phyloP scores from a whole-genome alignment of 1,139 yeast genomes.

The Saccharomycopsis hybrid region DNA sequence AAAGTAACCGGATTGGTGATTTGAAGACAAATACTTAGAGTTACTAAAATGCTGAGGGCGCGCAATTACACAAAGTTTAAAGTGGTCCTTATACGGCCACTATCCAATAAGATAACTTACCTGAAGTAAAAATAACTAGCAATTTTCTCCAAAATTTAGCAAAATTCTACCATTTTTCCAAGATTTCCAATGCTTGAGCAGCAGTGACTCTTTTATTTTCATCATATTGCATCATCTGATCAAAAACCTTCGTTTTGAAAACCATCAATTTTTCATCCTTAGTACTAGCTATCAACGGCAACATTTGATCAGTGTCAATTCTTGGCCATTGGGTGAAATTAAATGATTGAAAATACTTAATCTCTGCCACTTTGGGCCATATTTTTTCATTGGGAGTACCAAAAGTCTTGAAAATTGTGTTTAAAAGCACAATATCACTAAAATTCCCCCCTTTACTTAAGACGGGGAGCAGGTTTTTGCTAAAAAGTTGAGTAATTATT shows the following conservation, averaged over 20 bases:
- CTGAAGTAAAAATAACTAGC: not conserved
- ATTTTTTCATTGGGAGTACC: constrained; percentile 58
- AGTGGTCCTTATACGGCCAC: too few relatives aligned
- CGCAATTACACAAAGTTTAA: too few relatives aligned
- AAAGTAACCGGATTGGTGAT: too few relatives aligned
- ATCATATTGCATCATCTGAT: constrained; percentile 19
- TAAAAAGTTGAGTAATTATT: constrained; percentile 53
- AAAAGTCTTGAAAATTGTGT: constrained; percentile 53
- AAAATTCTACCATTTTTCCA: not conserved
- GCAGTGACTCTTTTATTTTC: constrained; percentile 15
- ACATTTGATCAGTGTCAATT: constrained; percentile 1
- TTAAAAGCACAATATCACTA: constrained; percentile 59
- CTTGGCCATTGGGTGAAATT: constrained; percentile 6
- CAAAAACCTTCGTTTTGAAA: constrained; percentile 9
- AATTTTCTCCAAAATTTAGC: not conserved
- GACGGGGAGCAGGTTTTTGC: constrained; percentile 39
- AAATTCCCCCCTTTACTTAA: constrained; percentile 22
- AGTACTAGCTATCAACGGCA: constrained; percentile 10
- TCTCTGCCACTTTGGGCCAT: constrained; percentile 41
- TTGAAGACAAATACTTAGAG: too few relatives aligned
- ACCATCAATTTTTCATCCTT: not conserved
- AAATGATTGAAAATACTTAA: constrained; percentile 13
- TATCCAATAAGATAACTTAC: not conserved
- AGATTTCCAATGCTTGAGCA: constrained; percentile 5
- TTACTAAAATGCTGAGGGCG: too few relatives aligned